phyloP scores from a whole-genome alignment of 1,284 basidiomycete species.

The Cutaneotrichosporon spelunceum region DNA sequence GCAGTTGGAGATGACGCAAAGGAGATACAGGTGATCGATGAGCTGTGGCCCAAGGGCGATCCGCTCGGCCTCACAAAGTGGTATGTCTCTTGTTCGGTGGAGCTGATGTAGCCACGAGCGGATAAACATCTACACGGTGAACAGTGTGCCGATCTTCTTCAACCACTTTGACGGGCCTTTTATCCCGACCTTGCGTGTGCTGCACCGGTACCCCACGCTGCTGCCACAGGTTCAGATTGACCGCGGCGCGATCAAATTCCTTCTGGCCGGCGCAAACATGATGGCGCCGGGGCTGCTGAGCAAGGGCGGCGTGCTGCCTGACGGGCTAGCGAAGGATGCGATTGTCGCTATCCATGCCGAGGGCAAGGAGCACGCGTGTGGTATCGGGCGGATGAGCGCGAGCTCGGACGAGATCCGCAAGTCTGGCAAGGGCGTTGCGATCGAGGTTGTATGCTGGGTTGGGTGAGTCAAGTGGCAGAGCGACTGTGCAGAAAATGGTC shows the following conservation, averaged over 20 bases:
- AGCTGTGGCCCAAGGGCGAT: slow-evolving; percentile 99
- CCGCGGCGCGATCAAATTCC: slow-evolving; percentile 95
- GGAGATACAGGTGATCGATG: slow-evolving; percentile 65
- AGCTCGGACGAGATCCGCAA: slow-evolving; percentile 83
- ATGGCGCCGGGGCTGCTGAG: slow-evolving; percentile 97
- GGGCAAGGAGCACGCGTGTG: slow-evolving; percentile 92
- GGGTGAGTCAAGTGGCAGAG: slow-evolving; percentile 39
- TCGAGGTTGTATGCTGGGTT: slow-evolving; percentile 67
- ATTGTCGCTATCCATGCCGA: slow-evolving; percentile 88
- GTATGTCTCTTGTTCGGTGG: slow-evolving; percentile 58
- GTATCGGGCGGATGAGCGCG: slow-evolving; percentile 79
- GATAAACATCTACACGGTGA: slow-evolving; percentile 84
- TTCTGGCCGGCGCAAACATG: slow-evolving; percentile 87
- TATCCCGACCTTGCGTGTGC: slow-evolving; percentile 77
- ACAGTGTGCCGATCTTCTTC: slow-evolving; percentile 86
- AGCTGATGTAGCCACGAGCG: slow-evolving; percentile 75
- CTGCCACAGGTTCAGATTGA: slow-evolving; percentile 87
- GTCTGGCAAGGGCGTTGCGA: slow-evolving; percentile 84
- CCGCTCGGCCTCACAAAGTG: slow-evolving; percentile 88
- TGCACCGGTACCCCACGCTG: slow-evolving; percentile 91
- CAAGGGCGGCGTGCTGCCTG: slow-evolving; percentile 80
- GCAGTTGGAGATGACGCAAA: slow-evolving; percentile 56
- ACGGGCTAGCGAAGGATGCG: slow-evolving; percentile 66
- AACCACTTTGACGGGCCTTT: slow-evolving; percentile 95
- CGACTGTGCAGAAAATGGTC: not conserved